A percentile compares a stretch with the other conserved stretches of the same genome.
Evolutionary conservation across 768 basidiomycete species (phyloP).

Genomic region (Coprinopsis strossmayeri): DNA sequence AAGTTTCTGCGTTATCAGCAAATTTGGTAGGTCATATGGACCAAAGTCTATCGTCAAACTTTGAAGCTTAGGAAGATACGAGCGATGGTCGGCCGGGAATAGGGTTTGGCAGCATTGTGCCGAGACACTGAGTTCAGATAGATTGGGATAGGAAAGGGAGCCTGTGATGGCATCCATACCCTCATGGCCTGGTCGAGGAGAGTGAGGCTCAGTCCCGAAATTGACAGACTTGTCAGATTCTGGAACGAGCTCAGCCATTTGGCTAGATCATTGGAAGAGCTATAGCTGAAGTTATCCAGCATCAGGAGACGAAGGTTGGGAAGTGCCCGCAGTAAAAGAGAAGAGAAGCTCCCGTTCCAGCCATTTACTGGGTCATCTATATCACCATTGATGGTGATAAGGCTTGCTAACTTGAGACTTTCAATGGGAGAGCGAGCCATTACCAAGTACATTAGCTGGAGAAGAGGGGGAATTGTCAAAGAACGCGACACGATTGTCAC

Average conservation of each 20-base stretch:
- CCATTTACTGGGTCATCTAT: too few species aligned
- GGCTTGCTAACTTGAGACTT: neutral
- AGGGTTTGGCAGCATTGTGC: neutral
- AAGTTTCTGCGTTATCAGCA: too few species aligned
- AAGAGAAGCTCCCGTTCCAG: neutral
- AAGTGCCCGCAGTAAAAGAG: neutral
- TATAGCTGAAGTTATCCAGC: neutral
- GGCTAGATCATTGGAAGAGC: neutral
- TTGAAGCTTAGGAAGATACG: neutral
- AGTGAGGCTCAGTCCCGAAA: neutral
- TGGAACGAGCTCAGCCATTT: neutral
- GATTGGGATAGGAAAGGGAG: neutral
- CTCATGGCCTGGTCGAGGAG: too few species aligned
- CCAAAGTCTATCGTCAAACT: neutral
- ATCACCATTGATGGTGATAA: too few species aligned
- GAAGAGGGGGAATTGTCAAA: neutral
- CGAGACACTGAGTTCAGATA: neutral
- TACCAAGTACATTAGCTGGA: neutral
- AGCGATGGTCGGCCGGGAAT: neutral
- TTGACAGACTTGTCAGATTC: neutral
- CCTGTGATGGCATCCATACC: too few species aligned
- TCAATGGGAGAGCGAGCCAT: neutral
- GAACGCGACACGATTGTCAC: constrained; percentile 1
- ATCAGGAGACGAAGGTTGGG: neutral
- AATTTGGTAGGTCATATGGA: too few species aligned